These are phyloP conservation scores for Calonectria hongkongensis DNA, from an alignment of 2,329 filamentous ascomycete species.

Conservation along the genomic window DNA sequence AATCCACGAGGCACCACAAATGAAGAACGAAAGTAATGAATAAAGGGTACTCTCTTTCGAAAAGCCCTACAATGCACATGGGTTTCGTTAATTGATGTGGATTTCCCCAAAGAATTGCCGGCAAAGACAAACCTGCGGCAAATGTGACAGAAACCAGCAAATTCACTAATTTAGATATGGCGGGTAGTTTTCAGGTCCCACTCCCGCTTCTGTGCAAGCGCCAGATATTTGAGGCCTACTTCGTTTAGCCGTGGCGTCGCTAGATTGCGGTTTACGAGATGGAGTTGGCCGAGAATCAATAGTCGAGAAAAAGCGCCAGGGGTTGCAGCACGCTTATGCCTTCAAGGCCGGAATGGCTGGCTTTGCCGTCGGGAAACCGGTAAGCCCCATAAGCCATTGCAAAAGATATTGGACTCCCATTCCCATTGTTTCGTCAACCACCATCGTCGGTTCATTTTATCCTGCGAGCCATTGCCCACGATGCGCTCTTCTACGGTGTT, in stretches of 20 bases:
- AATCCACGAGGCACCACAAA: too few relatives aligned
- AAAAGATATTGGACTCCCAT: neutral
- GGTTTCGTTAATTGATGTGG: too few relatives aligned
- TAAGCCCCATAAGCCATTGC: too few relatives aligned
- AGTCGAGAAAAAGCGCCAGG: conserved; percentile 1
- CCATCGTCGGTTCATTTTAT: neutral
- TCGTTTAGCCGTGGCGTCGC: neutral
- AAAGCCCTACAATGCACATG: too few relatives aligned
- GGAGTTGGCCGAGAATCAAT: conserved; percentile 15
- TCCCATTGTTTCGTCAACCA: neutral
- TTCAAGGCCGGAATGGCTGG: too few relatives aligned
- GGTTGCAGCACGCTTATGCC: conserved; percentile 7
- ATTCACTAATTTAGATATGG: neutral
- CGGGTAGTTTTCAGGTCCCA: neutral
- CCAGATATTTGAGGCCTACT: neutral
- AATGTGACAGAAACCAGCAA: neutral
- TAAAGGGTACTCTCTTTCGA: too few relatives aligned
- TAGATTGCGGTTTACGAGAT: neutral
- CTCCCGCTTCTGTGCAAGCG: conserved; percentile 12
- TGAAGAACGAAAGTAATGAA: too few relatives aligned
- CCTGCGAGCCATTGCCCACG: conserved; percentile 23
- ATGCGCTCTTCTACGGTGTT: conserved; percentile 46
- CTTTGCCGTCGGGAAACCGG: too few relatives aligned
- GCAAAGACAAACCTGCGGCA: neutral
- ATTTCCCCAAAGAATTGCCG: neutral